A percentile compares a stretch with the other conserved stretches of the same genome.
Conservation (phyloP, 2,329 filamentous ascomycete genomes). For the Talaromyces sp. region DNA sequence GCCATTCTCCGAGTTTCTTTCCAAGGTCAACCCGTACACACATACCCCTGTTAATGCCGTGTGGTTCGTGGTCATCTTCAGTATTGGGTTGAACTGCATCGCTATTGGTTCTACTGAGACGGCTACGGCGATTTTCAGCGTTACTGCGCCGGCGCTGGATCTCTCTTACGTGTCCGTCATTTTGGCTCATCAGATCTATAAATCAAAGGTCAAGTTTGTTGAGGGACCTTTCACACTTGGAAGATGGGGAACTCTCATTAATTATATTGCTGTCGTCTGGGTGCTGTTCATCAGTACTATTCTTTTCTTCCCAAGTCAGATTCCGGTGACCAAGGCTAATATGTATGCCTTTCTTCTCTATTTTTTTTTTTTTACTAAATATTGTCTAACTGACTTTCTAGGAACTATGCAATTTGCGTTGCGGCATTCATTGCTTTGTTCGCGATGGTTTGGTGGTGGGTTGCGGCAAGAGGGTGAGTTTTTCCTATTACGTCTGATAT, state of each 20-base stretch:
- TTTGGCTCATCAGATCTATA: conserved; percentile 59
- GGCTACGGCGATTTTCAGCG: conserved; percentile 54
- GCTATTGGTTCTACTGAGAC: conserved; percentile 49
- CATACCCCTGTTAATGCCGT: conserved; percentile 65
- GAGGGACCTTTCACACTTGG: conserved; percentile 63
- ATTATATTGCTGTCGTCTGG: conserved; percentile 61
- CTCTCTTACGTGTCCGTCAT: conserved; percentile 64
- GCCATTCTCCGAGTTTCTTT: conserved; percentile 62
- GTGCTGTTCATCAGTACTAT: conserved; percentile 65
- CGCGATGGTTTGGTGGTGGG: conserved; percentile 54
- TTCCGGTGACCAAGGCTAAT: conserved; percentile 52
- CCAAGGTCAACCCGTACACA: conserved; percentile 56
- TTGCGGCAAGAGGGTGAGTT: conserved; percentile 42
- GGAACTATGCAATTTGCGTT: conserved; percentile 55
- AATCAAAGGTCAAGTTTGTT: conserved; percentile 55
- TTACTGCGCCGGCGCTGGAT: conserved; percentile 57
- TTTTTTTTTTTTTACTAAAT: no score
- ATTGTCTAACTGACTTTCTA: conserved; percentile 16
- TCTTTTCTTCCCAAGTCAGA: conserved; percentile 56
- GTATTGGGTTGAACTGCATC: conserved; percentile 54
- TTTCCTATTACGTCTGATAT: no score
- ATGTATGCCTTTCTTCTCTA: conserved; percentile 41
- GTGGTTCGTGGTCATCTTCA: conserved; percentile 65
- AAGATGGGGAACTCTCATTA: conserved; percentile 57
- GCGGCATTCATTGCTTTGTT: conserved; percentile 53